Evolutionary conservation across 2,329 filamentous ascomycete species (phyloP), one percentile per base, ranked within the genome.

Genomic region (Ciborinia camelliae): DNA sequence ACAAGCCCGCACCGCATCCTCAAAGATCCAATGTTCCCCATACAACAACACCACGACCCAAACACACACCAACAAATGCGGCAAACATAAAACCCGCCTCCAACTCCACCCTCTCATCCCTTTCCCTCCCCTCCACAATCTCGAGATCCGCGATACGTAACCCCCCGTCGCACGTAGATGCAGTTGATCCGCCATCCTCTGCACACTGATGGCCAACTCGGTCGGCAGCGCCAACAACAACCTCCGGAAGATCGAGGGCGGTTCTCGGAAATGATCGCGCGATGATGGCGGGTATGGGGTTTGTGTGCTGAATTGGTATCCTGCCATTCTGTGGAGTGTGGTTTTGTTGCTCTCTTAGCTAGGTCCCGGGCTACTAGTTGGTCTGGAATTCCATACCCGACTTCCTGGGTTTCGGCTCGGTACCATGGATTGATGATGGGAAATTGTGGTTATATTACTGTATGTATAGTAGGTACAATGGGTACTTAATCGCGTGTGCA

Each of bases 11-110:
- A 97, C 85, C 66, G 84, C 87, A 68, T 84, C 85, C 62, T 84
- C 81, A 76, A 96, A 98, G 43, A 89, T 83, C 77, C 85, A 90
- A 66, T 90, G 82, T 79, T 99, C 95, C 1, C 94, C 92, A 86
- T 91, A 95, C 69, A 95, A 85, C 68, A 99, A 73, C 26, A 90
- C 82, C 28, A 91, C 76, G 48, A 92, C 72, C 94, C 95, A 99
- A 53, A 93, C 66, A 15, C 84, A 74, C 23, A 90, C 85, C 68
- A 96, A 76, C 20, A 88, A 75, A 74, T 90, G 89, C 43, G 86
- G 84, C 64, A 92, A 81, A 78, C 81, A 87, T 57, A 88, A 70
- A 35, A 87, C 70, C n/a, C 84, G 80, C 52, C 79, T 77, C 28
- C 79, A 74, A 41, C 79, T 78, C 73, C 86, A 69, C 70, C 85